Percentiles rank a stretch among this genome's conserved stretches.
phyloP scores from a whole-genome alignment of 305 asterid genomes.

The Ajuga reptans region DNA sequence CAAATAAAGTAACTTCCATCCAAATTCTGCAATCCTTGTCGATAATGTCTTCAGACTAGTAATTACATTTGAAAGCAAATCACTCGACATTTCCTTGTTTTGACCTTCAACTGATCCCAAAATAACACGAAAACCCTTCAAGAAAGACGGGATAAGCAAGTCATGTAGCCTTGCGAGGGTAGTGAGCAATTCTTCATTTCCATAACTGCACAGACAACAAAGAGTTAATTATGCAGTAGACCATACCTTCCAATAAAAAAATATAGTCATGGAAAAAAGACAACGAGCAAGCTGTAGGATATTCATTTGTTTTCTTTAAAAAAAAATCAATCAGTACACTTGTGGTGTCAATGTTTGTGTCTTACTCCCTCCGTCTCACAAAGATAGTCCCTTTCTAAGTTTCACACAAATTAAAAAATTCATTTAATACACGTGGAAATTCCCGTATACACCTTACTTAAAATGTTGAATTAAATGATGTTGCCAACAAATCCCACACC shows the following conservation, averaged over 20 bases:
- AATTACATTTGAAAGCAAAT: slow-evolving; percentile 44
- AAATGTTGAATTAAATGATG: too few relatives aligned
- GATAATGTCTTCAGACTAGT: slow-evolving; percentile 65
- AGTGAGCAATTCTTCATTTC: slow-evolving; percentile 67
- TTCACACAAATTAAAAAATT: too few relatives aligned
- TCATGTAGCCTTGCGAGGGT: slow-evolving; percentile 72
- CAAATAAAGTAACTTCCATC: slow-evolving; percentile 62
- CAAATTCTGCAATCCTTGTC: slow-evolving; percentile 52
- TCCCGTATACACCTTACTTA: too few relatives aligned
- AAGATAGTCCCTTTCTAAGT: too few relatives aligned
- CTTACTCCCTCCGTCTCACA: too few relatives aligned
- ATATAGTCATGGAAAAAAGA: not conserved
- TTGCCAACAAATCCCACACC: not conserved
- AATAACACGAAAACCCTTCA: slow-evolving; percentile 47
- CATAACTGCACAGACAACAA: slow-evolving; percentile 46
- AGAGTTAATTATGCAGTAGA: slow-evolving; percentile 1
- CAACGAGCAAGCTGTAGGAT: not conserved
- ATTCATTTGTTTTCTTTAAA: not conserved
- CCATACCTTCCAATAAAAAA: not conserved
- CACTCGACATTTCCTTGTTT: slow-evolving; percentile 35
- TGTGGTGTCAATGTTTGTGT: not conserved
- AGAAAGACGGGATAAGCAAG: slow-evolving; percentile 73
- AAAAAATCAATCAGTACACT: not conserved
- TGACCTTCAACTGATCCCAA: slow-evolving; percentile 33
- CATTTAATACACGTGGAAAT: too few relatives aligned